Evolutionary conservation across 768 basidiomycete genomes (phyloP), one percentile per base, ranked within the genome.

Genomic region (Leccinellum luteum): DNA sequence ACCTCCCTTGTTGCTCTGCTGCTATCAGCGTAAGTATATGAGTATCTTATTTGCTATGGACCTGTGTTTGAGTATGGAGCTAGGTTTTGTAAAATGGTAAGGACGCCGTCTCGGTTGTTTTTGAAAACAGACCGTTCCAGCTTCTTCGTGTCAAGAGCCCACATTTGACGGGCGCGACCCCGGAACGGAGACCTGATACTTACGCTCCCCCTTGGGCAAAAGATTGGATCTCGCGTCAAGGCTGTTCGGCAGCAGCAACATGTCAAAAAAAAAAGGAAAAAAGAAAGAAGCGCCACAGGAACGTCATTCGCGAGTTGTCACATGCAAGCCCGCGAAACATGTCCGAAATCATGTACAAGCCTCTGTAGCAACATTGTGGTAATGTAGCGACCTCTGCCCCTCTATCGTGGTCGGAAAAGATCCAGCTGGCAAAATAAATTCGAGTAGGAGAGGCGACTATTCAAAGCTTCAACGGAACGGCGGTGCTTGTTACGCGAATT

Each of bases 11-110:
- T 72, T 60, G 65, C 60, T 63, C 54, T 59, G 64, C 60, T 61
- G 66, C 59, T 52, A 57, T 50, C 65, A 60, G 70, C 71, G 71
- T 72, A 72, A 72, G 71, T 72, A 72, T 72, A 72, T 65, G 64
- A 70, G 64, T 72, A 72, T 72, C 54, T 72, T 72, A 65, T 65
- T 65, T 49, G 60, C 27, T 58, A 52, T 21, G 45, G 32, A 50
- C 35, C 35, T 35, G 7, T 59, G 48, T 52, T 63, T 25, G 45
- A 47, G 45, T 25, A 4, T 41, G 56, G 50, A 30, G 49, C 53
- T 45, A 50, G 61, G 32, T 21, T 53, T 52, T n/a, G n/a, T 38
- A 10, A 6, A 48, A 49, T 56, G 60, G 60, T 56, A 43, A 3
- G 60, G 54, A 54, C 30, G 31, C n/a, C n/a, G n/a, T 23, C 27